Percentiles rank a stretch among this genome's conserved stretches.
These are phyloP conservation scores for Xeromyces bisporus DNA, from an alignment of 495 filamentous ascomycete genomes.

Conservation along the genomic window DNA sequence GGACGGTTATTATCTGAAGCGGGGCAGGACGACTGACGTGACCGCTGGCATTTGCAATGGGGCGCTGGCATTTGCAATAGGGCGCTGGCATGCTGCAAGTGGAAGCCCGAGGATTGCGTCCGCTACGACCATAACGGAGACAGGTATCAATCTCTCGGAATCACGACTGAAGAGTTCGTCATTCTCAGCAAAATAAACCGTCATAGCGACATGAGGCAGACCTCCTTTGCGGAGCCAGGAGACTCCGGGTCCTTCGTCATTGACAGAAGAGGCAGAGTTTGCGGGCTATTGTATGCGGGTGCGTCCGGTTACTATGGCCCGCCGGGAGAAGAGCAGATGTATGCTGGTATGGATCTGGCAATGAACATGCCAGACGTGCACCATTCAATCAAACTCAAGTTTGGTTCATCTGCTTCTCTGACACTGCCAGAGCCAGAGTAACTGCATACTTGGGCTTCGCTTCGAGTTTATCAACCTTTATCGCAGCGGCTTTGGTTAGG, in stretches of 20 bases:
- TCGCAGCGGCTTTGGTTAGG: too few species aligned
- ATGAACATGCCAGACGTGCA: not conserved
- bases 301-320: too few species aligned
- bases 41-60: slow-evolving; percentile 4
- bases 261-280: not conserved
- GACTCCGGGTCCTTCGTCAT: not conserved
- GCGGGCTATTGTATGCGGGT: not conserved
- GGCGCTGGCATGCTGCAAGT: too few species aligned
- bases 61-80: slow-evolving; percentile 2
- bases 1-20: slow-evolving; percentile 3
- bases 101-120: not conserved
- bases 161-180: not conserved
- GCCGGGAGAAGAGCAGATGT: not conserved
- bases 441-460: too few species aligned
- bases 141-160: not conserved
- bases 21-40: slow-evolving; percentile 2
- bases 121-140: not conserved
- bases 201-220: not conserved
- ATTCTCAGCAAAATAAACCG: not conserved
- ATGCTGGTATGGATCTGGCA: not conserved
- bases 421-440: too few species aligned
- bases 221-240: not conserved
- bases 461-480: too few species aligned
- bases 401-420: not conserved
- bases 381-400: not conserved